Evolutionary conservation across 306 rosid genomes (phyloP).

Genomic region (Gynostemma pentaphyllum): DNA sequence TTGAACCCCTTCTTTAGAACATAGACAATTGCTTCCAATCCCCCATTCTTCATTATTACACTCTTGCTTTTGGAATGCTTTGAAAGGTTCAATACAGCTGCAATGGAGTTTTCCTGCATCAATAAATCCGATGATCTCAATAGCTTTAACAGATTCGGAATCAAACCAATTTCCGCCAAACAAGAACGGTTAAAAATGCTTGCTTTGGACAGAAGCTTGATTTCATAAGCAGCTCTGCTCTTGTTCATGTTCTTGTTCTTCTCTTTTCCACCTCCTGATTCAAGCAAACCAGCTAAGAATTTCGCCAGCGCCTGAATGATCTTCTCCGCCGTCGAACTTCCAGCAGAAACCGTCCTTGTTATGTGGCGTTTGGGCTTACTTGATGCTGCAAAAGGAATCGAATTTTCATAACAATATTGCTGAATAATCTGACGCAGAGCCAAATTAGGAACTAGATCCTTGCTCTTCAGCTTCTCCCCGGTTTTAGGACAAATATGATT

Average conservation of each 20-base stretch:
- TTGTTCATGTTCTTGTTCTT: too few species aligned
- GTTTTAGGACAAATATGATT: conserved; percentile 66
- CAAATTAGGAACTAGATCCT: conserved; percentile 53
- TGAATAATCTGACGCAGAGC: conserved; percentile 37
- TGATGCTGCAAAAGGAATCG: conserved; percentile 23
- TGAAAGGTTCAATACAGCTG: conserved; percentile 62
- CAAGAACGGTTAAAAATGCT: conserved; percentile 62
- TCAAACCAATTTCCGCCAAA: conserved; percentile 49
- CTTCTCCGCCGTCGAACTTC: conserved; percentile 37
- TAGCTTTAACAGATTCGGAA: conserved; percentile 38
- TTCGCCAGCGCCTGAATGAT: conserved; percentile 35
- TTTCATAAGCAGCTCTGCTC: conserved; percentile 49
- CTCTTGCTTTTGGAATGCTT: conserved; percentile 40
- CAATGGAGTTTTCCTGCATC: conserved; percentile 60
- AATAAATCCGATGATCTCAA: conserved; percentile 21
- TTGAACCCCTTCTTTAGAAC: conserved; percentile 42
- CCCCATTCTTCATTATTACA: conserved; percentile 37
- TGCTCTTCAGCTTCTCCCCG: conserved; percentile 41
- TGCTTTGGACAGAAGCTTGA: conserved; percentile 56
- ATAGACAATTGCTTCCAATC: conserved; percentile 34
- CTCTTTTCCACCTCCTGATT: conserved; percentile 20
- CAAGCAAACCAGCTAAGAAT: conserved; percentile 25
- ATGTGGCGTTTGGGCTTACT: conserved; percentile 26
- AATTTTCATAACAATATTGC: conserved; percentile 37
- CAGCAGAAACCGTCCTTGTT: conserved; percentile 18